Evolutionary conservation across 352 stramenopile species (phyloP).

Genomic region (Pythium rhizo-oryzae): DNA sequence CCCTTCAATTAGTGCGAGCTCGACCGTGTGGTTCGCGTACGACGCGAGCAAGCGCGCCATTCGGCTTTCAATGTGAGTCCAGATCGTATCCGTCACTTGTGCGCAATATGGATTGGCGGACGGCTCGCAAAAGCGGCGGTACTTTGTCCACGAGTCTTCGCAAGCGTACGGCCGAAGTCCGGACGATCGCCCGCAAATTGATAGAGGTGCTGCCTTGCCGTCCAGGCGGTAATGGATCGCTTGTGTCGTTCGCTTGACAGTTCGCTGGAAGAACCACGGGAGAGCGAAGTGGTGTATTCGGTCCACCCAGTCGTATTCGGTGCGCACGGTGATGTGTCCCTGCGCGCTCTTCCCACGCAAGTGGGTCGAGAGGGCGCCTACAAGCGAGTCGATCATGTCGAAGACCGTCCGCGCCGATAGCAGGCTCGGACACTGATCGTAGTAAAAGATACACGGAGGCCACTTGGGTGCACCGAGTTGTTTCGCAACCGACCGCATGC

Average conservation of each 20-base stretch:
- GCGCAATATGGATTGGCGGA: constrained; percentile 12
- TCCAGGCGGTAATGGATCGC: constrained; percentile 1
- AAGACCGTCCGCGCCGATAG: neutral
- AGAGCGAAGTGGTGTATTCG: constrained; percentile 47
- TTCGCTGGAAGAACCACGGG: constrained; percentile 34
- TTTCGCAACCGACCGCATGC: constrained; percentile 3
- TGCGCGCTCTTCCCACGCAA: neutral
- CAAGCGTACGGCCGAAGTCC: neutral
- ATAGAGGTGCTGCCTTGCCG: neutral
- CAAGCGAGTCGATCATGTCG: neutral
- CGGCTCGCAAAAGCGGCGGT: constrained; percentile 1
- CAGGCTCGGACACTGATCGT: neutral
- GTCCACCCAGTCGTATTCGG: constrained; percentile 38
- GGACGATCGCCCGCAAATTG: neutral
- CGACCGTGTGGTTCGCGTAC: constrained; percentile 15
- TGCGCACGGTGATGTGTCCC: constrained; percentile 11
- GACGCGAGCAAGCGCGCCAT: neutral
- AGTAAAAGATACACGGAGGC: neutral
- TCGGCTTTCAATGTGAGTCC: constrained; percentile 13
- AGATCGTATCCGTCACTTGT: constrained; percentile 3
- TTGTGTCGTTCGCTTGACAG: constrained; percentile 35
- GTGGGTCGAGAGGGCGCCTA: neutral
- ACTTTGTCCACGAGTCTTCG: constrained; percentile 5
- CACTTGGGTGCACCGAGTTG: neutral
- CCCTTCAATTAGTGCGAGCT: constrained; percentile 26